Evolutionary conservation across 306 rosid species (phyloP), one percentile per base, ranked within the genome.

Genomic region (Prunus kanzakura): DNA sequence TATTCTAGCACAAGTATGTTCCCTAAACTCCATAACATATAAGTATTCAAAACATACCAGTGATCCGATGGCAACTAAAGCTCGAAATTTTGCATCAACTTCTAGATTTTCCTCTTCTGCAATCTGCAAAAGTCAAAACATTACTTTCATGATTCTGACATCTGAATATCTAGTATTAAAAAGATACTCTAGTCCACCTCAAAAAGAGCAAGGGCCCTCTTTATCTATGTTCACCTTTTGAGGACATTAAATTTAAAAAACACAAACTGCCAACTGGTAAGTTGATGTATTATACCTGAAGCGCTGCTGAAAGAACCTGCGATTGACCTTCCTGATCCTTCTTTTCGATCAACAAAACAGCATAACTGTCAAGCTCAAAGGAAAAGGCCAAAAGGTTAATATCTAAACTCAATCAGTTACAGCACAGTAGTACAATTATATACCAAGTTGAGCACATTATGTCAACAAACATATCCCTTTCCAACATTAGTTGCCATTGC

Each of bases 11-110:
- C 62, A 56, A 9, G 4, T 20, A n/a, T 9, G 4, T 56, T 20
- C 25, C 6, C 16, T 49, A 49, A 49, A 11, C 4, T 49, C 54
- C 54, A 14, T 13, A 49, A 49, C 35, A 30, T 80, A 70, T 19
- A 9, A 55, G 76, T 56, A 69, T 57, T 74, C 57, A 76, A 55
- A 49, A 52, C 19, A 74, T 85, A 95, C 98, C 98, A 95, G 80
- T 49, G 98, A 89, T 82, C 98, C 98, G 78, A 90, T 90, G 66
- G 98, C 98, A 80, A 95, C 97, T 78, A 95, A 85, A 76, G 91
- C 92, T 67, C 97, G 93, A 75, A 86, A 95, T 75, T 89, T 95
- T 71, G 98, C 84, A 89, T 92, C 98, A 49, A 15, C 85, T 19
- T 87, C 97, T 11, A 81, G 54, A 55, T 84, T 89, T 84, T 84